Base-by-base conservation (phyloP, 768 basidiomycete genomes). In the Coprinellus micaceus region DNA sequence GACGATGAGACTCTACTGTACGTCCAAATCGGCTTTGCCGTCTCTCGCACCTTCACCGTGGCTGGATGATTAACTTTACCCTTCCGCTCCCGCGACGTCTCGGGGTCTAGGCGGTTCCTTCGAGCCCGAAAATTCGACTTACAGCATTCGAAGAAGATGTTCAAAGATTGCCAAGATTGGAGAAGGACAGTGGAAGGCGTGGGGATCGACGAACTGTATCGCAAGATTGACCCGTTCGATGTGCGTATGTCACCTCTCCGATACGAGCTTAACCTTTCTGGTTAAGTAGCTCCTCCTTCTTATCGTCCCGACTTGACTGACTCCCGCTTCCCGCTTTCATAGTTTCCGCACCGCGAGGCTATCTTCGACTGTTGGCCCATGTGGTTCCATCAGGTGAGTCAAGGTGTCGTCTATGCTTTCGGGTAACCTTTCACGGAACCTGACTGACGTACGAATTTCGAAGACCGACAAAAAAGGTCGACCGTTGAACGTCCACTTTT, bases 361-460 rank as follows among this genome's bases (percentile, higher is more conserved):
- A 82, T 90, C 6, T 88, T 89, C 60, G 81, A 86, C 52, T 83
- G 80, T 59, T 91, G 88, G 88, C 87, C 87, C 2, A 80, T 89
- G 75, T 89, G 81, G 74, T 89, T 87, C 62, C 88, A 91, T 68
- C 89, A 89, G 74, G 86, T 82, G 50, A 28, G 78, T 60, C 36
- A 15, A 25, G 33, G 40, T 21, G 19, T 43, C 40, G 10, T 10
- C 15, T 48, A 15, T 24, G 30, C 61, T 26, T 29, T 26, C 24
- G 19, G 40, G 26, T 47, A 28, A 33, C n/a, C 43, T 26, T n/a
- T 11, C 21, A 12, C 26, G 15, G 29, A 29, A 25, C 5, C 39
- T 24, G 17, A 36, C 36, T n/a, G 30, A 28, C 54, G 9, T 15
- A 41, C 46, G 10, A 24, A 15, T 7, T 58, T 15, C 36, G 19